Evolutionary conservation across 495 filamentous ascomycete genomes (phyloP).

Genomic region (Chlorociboria aeruginascens): DNA sequence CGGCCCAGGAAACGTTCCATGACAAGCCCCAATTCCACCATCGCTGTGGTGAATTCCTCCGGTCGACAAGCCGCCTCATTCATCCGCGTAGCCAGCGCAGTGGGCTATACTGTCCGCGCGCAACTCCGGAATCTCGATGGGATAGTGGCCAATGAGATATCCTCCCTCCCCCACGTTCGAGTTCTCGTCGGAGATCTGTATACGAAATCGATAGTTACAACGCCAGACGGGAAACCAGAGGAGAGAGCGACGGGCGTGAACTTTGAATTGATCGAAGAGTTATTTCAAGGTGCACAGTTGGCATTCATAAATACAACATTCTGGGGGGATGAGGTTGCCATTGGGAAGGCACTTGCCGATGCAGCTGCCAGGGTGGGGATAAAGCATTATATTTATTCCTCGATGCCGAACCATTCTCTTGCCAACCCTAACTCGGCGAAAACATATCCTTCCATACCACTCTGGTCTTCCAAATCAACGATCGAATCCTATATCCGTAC

Average conservation of each 20-base stretch:
- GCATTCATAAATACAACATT: constrained; percentile 99
- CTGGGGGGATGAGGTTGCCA: constrained; percentile 85
- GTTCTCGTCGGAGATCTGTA: constrained; percentile 75
- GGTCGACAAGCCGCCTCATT: constrained; percentile 90
- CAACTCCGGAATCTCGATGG: constrained; percentile 76
- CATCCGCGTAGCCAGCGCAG: constrained; percentile 80
- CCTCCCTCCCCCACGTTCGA: constrained; percentile 69
- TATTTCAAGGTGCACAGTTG: constrained; percentile 74
- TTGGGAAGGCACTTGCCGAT: constrained; percentile 77
- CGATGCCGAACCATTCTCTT: constrained; percentile 90
- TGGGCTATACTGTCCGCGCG: constrained; percentile 82
- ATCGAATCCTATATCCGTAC: constrained; percentile 77
- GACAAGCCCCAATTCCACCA: constrained; percentile 54
- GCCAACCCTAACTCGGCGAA: constrained; percentile 21
- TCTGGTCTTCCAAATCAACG: constrained; percentile 86
- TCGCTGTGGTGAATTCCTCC: constrained; percentile 85
- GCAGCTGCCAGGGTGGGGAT: constrained; percentile 78
- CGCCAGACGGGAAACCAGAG: constrained; percentile 17
- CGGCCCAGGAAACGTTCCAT: constrained; percentile 37
- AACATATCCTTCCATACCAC: constrained; percentile 65
- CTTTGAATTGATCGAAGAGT: constrained; percentile 51
- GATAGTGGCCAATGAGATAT: constrained; percentile 72
- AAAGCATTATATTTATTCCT: constrained; percentile 88
- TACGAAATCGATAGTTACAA: constrained; percentile 29
- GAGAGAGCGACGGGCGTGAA: constrained; percentile 35